phyloP scores from a whole-genome alignment of 352 stramenopile species.

The Phytophthora hybrid region DNA sequence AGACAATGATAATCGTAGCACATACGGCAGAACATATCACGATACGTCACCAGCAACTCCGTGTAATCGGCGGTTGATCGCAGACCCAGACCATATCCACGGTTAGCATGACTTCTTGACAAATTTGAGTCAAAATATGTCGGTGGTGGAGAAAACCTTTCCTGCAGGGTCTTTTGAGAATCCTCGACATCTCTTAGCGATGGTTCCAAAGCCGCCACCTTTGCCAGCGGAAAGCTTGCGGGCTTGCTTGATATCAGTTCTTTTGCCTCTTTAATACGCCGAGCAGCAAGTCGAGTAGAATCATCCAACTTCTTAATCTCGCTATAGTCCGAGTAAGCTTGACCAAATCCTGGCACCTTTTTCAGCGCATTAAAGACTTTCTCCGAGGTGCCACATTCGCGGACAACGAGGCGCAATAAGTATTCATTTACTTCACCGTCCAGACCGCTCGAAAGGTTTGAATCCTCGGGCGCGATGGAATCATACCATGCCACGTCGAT shows the following conservation, averaged over 20 bases:
- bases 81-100: slow-evolving; percentile 54
- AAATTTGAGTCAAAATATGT: slow-evolving; percentile 82
- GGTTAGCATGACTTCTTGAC: slow-evolving; percentile 39
- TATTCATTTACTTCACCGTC: slow-evolving; percentile 79
- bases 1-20: slow-evolving; percentile 95
- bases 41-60: slow-evolving; percentile 86
- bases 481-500: slow-evolving; percentile 84
- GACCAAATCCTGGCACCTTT: slow-evolving; percentile 58
- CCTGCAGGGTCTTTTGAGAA: slow-evolving; percentile 33
- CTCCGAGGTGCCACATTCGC: slow-evolving; percentile 58
- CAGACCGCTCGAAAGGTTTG: slow-evolving; percentile 52
- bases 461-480: slow-evolving; percentile 48
- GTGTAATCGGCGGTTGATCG: slow-evolving; percentile 69
- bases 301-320: slow-evolving; percentile 80
- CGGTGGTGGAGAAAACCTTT: slow-evolving; percentile 56
- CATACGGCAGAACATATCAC: slow-evolving; percentile 92
- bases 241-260: slow-evolving; percentile 39
- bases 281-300: slow-evolving; percentile 40
- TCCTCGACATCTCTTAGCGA: slow-evolving; percentile 29
- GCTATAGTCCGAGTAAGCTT: slow-evolving; percentile 70
- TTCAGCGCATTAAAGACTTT: slow-evolving; percentile 75
- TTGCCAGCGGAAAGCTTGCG: slow-evolving; percentile 38
- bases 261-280: slow-evolving; percentile 57
- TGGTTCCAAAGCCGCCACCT: slow-evolving; percentile 48
- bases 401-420: slow-evolving; percentile 68